Evolutionary conservation across 352 stramenopile genomes (phyloP), one percentile per base, ranked within the genome.

Genomic region (Vaucheria bursata): DNA sequence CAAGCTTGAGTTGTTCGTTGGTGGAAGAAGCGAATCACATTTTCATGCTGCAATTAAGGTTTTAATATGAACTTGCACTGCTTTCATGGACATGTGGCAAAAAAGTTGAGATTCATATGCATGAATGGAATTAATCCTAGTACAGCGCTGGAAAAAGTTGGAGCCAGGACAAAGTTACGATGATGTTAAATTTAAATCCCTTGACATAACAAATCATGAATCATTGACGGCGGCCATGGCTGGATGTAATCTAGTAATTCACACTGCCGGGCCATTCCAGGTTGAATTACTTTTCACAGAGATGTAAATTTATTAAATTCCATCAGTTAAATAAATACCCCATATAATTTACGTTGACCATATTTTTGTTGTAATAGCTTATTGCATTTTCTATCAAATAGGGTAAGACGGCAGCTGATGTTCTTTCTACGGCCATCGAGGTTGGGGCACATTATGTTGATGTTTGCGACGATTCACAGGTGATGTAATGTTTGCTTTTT

Each of bases 241-340:
- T 34, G 73, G 71, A 12, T 78, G 77, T 33, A 77, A 84, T 45
- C 35, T 84, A 35, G 77, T 84, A n/a, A 74, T 84, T 29, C 74
- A 84, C 53, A 84, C 79, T 25, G 79, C 79, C 39, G 79, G 79
- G 2, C 79, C 79, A 4, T 84, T 84, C 40, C 79, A 84, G 38
- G 39, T 29, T n/a, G n/a, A n/a, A n/a, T n/a, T n/a, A n/a, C n/a
- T n/a, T n/a, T n/a, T n/a, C n/a, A n/a, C n/a, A n/a, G n/a, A n/a
- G n/a, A n/a, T n/a, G n/a, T n/a, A n/a, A n/a, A n/a, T n/a, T n/a
- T n/a, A n/a, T n/a, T n/a, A n/a, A n/a, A n/a, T n/a, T n/a, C n/a
- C n/a, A n/a, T n/a, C n/a, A n/a, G n/a, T n/a, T n/a, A n/a, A n/a
- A n/a, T n/a, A n/a, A n/a, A n/a, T n/a, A n/a, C n/a, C n/a, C n/a